Percentiles rank a stretch among this genome's conserved stretches.
Conservation (phyloP, 2,329 filamentous ascomycete genomes). For the Arthrobotrys sinensis region DNA sequence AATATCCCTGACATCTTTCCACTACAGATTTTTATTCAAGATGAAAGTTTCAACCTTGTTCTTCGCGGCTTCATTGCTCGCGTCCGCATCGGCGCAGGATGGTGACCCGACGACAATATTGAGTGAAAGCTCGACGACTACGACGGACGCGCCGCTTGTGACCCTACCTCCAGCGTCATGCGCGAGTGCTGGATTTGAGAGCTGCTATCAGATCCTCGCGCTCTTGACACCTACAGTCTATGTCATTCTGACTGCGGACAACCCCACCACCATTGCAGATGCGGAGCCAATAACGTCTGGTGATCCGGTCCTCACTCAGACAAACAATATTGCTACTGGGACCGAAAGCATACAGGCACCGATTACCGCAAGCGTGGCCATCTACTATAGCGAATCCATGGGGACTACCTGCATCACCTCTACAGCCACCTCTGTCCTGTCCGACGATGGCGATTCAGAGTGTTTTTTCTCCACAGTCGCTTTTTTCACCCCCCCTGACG, state of each 20-base stretch:
- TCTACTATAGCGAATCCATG: slow-evolving; percentile 24
- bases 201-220: slow-evolving; percentile 32
- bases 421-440: slow-evolving; percentile 34
- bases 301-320: slow-evolving; percentile 51
- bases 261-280: slow-evolving; percentile 11
- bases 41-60: slow-evolving; percentile 41
- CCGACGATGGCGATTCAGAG: slow-evolving; percentile 7
- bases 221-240: slow-evolving; percentile 46
- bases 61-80: slow-evolving; percentile 31
- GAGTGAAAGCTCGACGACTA: slow-evolving; percentile 7
- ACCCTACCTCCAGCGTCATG: slow-evolving; percentile 42
- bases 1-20: slow-evolving; percentile 25
- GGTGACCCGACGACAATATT: neutral
- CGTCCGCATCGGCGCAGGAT: slow-evolving; percentile 16
- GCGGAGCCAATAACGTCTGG: slow-evolving; percentile 52
- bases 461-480: slow-evolving; percentile 12
- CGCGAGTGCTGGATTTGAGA: slow-evolving; percentile 21
- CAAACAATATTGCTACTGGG: slow-evolving; percentile 38
- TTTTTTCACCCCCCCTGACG: slow-evolving; percentile 17
- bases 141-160: slow-evolving; percentile 19
- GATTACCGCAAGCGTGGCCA: slow-evolving; percentile 26
- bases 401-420: slow-evolving; percentile 40
- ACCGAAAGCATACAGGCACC: slow-evolving; percentile 11
- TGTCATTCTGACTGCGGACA: slow-evolving; percentile 47
- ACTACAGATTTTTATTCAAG: slow-evolving; percentile 28